Evolutionary conservation across 2,329 filamentous ascomycete genomes (phyloP), one percentile per base, ranked within the genome.

Genomic region (Mollisia scopiformis): DNA sequence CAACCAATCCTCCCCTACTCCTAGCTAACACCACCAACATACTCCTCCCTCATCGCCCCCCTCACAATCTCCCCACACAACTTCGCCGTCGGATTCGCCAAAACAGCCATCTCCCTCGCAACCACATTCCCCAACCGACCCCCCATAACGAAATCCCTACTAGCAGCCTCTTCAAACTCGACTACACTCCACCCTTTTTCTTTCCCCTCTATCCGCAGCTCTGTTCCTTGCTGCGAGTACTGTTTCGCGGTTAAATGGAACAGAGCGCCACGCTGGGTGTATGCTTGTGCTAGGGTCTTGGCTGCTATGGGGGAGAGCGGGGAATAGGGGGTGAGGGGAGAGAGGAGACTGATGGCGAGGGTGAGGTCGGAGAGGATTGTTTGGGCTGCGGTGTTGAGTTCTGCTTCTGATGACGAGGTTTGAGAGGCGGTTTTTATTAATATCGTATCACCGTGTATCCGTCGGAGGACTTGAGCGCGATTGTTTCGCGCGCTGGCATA

Each of bases 401-500:
- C 16, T 70, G 71, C 8, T 82, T 71, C 47, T 85, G 72, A 27
- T 78, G 80, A 67, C 73, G 77, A 6, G 75, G 70, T 53, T 71
- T 75, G 41, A 3, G 71, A 62, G 31, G 62, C 37, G 6, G 31
- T 46, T 25, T 73, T 68, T 35, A 86, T 73, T 23, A 88, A 75
- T 70, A 87, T 78, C 2, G 78, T 76, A 69, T 90, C 87, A 11
- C 87, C 88, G 64, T 88, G 86, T 58, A 87, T 75, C 51, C 88
- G 78, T 23, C 88, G 78, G 30, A 83, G 68, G 8, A 88, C 81
- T 73, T 93, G 91, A 2, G 88, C 90, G 53, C 90, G 82, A 74
- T 94, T 93, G 72, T 92, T 90, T 60, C 86, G 83, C 6, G 87
- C 88, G 64, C 88, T 91, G 23, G 90, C 89, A 74, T 93, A 93